Evolutionary conservation across 495 filamentous ascomycete species (phyloP).

Genomic region (Podospora appendiculata): DNA sequence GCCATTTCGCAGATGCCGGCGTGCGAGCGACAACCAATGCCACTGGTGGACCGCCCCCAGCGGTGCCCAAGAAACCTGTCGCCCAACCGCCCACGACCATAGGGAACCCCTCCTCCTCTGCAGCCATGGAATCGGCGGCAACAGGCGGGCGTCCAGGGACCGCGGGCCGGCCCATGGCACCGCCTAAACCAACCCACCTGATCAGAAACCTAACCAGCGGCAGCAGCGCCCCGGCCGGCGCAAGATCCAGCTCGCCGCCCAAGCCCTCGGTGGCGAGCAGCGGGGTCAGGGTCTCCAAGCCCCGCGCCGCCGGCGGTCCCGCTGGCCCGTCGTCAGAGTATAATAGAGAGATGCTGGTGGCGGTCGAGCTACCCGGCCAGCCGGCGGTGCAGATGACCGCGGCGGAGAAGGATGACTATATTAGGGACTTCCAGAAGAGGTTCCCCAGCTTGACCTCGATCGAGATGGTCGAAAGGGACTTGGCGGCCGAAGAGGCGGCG

Average conservation of each 20-base stretch:
- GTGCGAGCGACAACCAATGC: background rate
- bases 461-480: constrained; percentile 68
- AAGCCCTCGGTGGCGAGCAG: constrained; percentile 8
- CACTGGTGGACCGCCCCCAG: background rate
- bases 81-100: background rate
- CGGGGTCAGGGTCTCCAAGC: background rate
- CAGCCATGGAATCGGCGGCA: too few relatives aligned
- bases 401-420: constrained; percentile 45
- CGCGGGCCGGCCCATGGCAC: constrained; percentile 26
- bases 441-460: constrained; percentile 74
- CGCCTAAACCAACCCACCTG: constrained; percentile 46
- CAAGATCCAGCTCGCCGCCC: constrained; percentile 24
- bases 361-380: constrained; percentile 34
- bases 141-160: background rate
- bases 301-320: background rate
- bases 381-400: constrained; percentile 37
- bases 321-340: constrained; percentile 4
- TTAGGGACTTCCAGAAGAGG: constrained; percentile 63
- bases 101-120: too few relatives aligned
- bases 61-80: constrained; percentile 5
- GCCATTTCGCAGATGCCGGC: constrained; percentile 60
- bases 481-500: constrained; percentile 13
- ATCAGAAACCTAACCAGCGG: constrained; percentile 36
- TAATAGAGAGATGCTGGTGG: constrained; percentile 26
- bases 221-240: background rate